A percentile compares a stretch with the other conserved stretches of the same genome.
Evolutionary conservation across 352 stramenopile species (phyloP).

Genomic region (Phytophthora sansomeana): DNA sequence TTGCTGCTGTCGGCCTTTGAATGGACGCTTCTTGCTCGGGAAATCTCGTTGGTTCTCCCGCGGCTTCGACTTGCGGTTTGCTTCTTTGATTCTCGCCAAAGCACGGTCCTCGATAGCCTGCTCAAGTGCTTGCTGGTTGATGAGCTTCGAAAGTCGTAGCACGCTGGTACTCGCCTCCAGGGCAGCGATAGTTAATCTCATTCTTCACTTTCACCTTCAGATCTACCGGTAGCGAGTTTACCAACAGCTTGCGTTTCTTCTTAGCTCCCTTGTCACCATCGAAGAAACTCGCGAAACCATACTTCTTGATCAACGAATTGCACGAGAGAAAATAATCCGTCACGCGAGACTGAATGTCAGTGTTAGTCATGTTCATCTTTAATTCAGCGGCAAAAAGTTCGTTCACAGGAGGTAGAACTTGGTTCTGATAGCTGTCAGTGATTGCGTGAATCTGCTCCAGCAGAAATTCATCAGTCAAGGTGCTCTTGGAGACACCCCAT

Average conservation of each 20-base stretch:
- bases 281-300: constrained; percentile 5
- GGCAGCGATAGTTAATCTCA: constrained; percentile 2
- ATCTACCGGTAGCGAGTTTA: background rate
- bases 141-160: background rate
- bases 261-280: constrained; percentile 7
- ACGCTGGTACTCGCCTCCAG: background rate
- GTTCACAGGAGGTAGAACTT: constrained; percentile 3
- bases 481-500: background rate
- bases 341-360: constrained; percentile 3
- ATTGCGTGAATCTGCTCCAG: constrained; percentile 12
- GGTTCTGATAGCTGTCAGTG: constrained; percentile 15
- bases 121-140: constrained; percentile 5
- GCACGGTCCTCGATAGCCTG: constrained; percentile 13
- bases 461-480: constrained; percentile 11
- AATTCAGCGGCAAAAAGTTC: background rate
- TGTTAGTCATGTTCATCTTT: constrained; percentile 5
- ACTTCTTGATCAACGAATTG: constrained; percentile 9
- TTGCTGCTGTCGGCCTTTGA: background rate
- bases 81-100: background rate
- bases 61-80: background rate
- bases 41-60: background rate
- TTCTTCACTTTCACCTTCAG: constrained; percentile 17
- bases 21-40: no score
- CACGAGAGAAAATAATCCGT: background rate
- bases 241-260: constrained; percentile 13